Base-by-base conservation (phyloP, 345 rosid genomes). In the Populus simonii region DNA sequence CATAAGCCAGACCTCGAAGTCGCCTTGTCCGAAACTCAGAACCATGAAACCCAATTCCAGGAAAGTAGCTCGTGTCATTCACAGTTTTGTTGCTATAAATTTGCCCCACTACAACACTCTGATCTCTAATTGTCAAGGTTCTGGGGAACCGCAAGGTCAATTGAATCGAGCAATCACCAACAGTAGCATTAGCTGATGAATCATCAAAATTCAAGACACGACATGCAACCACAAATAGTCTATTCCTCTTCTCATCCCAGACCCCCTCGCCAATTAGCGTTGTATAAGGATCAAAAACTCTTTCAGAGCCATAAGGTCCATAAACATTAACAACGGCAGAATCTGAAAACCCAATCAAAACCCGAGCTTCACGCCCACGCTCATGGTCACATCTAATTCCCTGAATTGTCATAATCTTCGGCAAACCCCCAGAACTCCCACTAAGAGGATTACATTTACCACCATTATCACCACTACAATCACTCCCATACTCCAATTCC, bases 81-180 rank as follows among this genome's bases (percentile, higher is more conserved):
- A 81, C 81, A 55, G 84, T 27, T 82, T 77, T 81, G 17, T n/a
- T 85, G 85, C 91, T 91, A 88, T 91, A 89, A 74, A 95, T 79
- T 83, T 88, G 62, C 65, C 98, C 98, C 72, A 76, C 80, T n/a
- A 90, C 45, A 0, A 80, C 78, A 86, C 83, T 74, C 84, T 84
- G 80, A 35, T 81, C 84, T 73, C 75, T 87, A 49, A 92, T 73
- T 18, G 93, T 86, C 75, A 89, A 84, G 25, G 67, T 61, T 72
- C 86, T 86, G 12, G 87, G 94, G 83, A 93, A 84, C 45, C 97
- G 86, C 80, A 92, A 81, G 78, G 89, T 90, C 62, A 95, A 76
- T 82, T 80, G 91, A 82, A 84, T 61, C 1, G 92, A 90, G 87
- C 98, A 93, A 80, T 90, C 91, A 71, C 88, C 94, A 72, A 87